phyloP scores from a whole-genome alignment of 305 asterid species.

The Withania somnifera region DNA sequence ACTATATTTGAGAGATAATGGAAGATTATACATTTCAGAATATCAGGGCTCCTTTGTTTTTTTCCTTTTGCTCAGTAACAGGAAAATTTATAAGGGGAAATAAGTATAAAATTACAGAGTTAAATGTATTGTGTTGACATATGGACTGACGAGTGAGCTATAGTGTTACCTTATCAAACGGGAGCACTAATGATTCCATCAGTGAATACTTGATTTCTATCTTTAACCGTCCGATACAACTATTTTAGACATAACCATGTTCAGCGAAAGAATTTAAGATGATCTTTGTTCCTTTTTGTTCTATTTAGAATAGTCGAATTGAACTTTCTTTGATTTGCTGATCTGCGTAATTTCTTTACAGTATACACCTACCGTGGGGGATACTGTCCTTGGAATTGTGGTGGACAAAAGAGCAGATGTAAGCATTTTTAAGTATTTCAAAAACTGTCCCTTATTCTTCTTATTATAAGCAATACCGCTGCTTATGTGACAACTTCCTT shows the following conservation, averaged over 20 bases:
- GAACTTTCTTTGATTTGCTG: constrained; percentile 1
- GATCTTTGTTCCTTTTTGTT: not conserved
- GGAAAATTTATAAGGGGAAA: not conserved
- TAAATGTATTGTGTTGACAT: not conserved
- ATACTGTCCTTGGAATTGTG: constrained; percentile 80
- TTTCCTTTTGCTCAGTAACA: not conserved
- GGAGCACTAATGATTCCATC: not conserved
- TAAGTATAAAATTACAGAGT: not conserved
- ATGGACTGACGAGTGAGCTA: not conserved
- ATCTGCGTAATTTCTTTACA: constrained; percentile 14
- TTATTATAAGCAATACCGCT: not conserved
- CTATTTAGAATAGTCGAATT: not conserved
- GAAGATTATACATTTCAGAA: not conserved
- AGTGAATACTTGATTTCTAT: not conserved
- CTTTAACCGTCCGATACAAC: not conserved
- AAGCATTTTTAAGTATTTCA: constrained; percentile 28
- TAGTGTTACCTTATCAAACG: not conserved
- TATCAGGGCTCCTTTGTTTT: not conserved
- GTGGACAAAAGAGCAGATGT: constrained; percentile 81
- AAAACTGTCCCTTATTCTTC: not conserved
- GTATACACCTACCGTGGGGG: constrained; percentile 81
- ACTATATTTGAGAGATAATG: not conserved
- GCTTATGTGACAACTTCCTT: not conserved
- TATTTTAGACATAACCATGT: not conserved
- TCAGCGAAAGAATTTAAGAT: not conserved